Conservation (phyloP, 2,329 filamentous ascomycete genomes). For the Lachnellula suecica region DNA sequence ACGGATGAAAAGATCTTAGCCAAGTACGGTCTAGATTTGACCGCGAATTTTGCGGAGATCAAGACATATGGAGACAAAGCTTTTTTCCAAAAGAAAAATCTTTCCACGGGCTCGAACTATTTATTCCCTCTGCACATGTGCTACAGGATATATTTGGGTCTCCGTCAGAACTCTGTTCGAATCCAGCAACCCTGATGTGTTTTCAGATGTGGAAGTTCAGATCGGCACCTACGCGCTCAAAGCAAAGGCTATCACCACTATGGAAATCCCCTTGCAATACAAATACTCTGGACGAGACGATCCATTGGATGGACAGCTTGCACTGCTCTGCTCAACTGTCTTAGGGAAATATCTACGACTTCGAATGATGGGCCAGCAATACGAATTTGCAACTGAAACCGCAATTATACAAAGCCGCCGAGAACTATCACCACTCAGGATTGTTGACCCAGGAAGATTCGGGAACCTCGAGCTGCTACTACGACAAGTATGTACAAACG, state of each 20-base stretch:
- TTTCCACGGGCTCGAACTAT: constrained; percentile 21
- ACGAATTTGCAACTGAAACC: constrained; percentile 26
- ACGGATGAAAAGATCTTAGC: constrained; percentile 25
- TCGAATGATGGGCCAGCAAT: constrained; percentile 28
- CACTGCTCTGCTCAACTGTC: constrained; percentile 24
- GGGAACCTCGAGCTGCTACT: constrained; percentile 18
- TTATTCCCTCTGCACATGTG: constrained; percentile 27
- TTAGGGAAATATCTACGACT: constrained; percentile 25
- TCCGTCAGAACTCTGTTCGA: constrained; percentile 9
- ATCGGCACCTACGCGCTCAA: constrained; percentile 28
- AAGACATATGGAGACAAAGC: constrained; percentile 22
- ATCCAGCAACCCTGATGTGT: constrained; percentile 1
- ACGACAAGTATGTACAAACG: constrained; percentile 23
- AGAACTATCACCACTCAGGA: constrained; percentile 14
- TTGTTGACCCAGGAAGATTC: constrained; percentile 18
- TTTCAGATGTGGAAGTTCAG: constrained; percentile 24
- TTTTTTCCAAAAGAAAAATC: constrained; percentile 26
- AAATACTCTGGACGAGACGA: constrained; percentile 2
- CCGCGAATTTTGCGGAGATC: constrained; percentile 31
- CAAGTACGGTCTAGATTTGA: constrained; percentile 28
- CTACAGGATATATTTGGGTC: constrained; percentile 31
- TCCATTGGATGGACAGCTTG: constrained; percentile 16
- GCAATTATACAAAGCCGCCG: constrained; percentile 20
- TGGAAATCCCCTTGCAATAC: constrained; percentile 25
- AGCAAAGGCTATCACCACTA: constrained; percentile 24